These are phyloP conservation scores for Verticillium tricorpus DNA, from an alignment of 2,329 filamentous ascomycete genomes.

Conservation along the genomic window DNA sequence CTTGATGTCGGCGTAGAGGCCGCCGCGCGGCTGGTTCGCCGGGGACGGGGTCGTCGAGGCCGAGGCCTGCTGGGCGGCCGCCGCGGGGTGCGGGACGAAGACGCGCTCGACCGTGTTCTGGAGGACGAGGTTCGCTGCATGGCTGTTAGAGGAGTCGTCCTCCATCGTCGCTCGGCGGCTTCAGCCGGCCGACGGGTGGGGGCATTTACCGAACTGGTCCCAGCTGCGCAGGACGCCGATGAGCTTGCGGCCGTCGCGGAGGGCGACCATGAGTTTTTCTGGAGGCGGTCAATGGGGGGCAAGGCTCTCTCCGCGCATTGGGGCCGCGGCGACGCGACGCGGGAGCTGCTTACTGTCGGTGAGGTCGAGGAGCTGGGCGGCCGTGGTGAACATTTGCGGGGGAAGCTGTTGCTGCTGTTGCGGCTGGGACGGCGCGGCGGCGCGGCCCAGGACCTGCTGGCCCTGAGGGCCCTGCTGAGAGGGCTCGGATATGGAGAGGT, in stretches of 20 bases:
- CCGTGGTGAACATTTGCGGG: conserved; percentile 98
- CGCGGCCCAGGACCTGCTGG: conserved; percentile 24
- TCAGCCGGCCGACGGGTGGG: not conserved
- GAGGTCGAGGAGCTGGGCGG: conserved; percentile 88
- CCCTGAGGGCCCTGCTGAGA: conserved; percentile 27
- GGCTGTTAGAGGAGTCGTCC: too few relatives aligned
- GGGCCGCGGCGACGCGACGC: not conserved
- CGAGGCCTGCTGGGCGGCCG: conserved; percentile 12
- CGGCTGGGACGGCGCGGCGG: conserved; percentile 35
- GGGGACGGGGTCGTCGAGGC: conserved; percentile 21
- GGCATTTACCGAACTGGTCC: conserved; percentile 86
- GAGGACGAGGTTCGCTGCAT: conserved; percentile 83
- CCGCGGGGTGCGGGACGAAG: conserved; percentile 50
- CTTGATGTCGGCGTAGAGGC: conserved; percentile 76
- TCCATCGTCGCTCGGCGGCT: too few relatives aligned
- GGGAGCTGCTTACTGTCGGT: conserved; percentile 76
- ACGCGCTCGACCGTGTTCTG: conserved; percentile 89
- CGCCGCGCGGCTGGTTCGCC: conserved; percentile 27
- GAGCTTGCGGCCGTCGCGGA: conserved; percentile 91
- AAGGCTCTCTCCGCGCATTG: not conserved
- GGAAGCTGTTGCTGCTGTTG: conserved; percentile 57
- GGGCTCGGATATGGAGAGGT: conserved; percentile 42
- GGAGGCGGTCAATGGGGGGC: conserved; percentile 11
- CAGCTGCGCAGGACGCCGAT: conserved; percentile 90
- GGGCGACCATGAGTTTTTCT: conserved; percentile 93